Conservation (phyloP, 192 early-diverging fungal species). For the Entomortierella parvispora region DNA sequence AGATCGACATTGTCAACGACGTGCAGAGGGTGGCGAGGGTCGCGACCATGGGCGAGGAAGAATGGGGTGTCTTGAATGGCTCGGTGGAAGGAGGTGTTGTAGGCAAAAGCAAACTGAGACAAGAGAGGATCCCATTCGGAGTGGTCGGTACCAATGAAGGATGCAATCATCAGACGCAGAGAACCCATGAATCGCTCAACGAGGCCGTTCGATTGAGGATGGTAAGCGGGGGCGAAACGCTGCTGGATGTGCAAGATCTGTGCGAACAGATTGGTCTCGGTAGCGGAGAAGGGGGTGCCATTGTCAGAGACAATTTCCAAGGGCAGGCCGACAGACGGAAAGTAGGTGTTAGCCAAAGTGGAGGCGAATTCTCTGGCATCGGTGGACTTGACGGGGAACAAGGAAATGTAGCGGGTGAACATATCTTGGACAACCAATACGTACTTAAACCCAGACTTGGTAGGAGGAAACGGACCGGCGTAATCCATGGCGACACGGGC, state of each 20-base stretch:
- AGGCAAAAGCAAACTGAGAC: constrained; percentile 15
- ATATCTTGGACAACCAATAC: constrained; percentile 21
- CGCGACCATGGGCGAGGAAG: not conserved
- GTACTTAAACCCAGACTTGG: constrained; percentile 1
- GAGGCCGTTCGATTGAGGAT: constrained; percentile 24
- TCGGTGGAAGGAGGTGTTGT: constrained; percentile 8
- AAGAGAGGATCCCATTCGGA: not conserved
- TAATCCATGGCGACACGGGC: constrained; percentile 21
- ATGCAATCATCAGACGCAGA: too few species aligned
- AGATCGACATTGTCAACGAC: not conserved
- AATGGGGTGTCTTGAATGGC: constrained; percentile 16
- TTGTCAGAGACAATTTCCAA: constrained; percentile 11
- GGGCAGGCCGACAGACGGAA: constrained; percentile 5
- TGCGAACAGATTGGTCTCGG: not conserved
- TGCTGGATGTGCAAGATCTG: not conserved
- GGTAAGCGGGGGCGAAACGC: constrained; percentile 11
- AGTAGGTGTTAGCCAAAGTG: not conserved
- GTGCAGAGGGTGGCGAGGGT: too few species aligned
- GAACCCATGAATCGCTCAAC: constrained; percentile 24
- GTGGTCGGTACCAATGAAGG: too few species aligned
- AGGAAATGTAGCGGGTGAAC: constrained; percentile 22
- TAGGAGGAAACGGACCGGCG: constrained; percentile 15
- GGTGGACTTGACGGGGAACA: constrained; percentile 9
- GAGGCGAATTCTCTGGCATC: not conserved
- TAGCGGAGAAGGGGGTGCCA: constrained; percentile 19